Percentiles rank a stretch among this genome's conserved stretches.
Conservation (phyloP, 768 basidiomycete genomes). For the Auricularia sp. region DNA sequence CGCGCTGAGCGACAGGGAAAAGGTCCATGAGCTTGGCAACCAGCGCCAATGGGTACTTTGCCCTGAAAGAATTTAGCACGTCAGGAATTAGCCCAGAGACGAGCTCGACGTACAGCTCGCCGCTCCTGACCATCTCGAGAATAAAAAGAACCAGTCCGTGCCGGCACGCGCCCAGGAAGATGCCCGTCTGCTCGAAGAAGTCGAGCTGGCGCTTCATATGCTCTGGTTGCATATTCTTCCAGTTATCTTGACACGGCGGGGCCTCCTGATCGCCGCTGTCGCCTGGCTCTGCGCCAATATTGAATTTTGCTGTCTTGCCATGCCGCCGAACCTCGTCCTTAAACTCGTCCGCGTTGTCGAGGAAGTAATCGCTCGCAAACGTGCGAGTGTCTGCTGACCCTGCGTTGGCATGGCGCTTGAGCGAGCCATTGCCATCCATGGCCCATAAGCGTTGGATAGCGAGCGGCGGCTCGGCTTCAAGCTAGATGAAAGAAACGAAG, state of each 20-base stretch:
- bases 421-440: conserved; percentile 13
- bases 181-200: conserved; percentile 1
- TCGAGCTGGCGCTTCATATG: background rate
- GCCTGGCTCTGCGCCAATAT: background rate
- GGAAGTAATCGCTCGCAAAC: background rate
- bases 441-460: conserved; percentile 3
- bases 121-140: background rate
- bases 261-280: background rate
- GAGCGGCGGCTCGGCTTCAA: background rate
- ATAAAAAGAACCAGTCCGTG: background rate
- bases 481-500: background rate
- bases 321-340: background rate
- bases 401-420: conserved; percentile 4
- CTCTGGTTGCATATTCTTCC: background rate
- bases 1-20: conserved; percentile 7
- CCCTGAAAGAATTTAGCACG: conserved; percentile 4
- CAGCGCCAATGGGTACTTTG: conserved; percentile 16
- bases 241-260: background rate
- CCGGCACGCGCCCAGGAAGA: background rate
- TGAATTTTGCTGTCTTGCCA: background rate
- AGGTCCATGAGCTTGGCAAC: conserved; percentile 7
- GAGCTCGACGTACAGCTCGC: background rate
- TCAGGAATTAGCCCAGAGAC: background rate
- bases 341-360: background rate
- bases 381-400: background rate